Evolutionary conservation across 768 basidiomycete species (phyloP).

Genomic region (Agrocybe praecox): DNA sequence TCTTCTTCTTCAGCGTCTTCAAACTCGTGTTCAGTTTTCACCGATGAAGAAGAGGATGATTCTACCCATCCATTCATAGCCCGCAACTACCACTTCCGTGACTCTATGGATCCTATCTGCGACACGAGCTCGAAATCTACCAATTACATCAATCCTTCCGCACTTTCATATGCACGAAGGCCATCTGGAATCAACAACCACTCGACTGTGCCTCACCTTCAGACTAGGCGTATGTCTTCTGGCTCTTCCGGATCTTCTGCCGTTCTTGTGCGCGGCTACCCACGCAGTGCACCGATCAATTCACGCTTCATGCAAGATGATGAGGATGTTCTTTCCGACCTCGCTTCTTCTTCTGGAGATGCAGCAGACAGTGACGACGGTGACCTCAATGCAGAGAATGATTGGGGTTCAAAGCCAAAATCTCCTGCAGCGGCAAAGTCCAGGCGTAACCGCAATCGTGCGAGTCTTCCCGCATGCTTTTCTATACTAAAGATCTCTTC

Average conservation of each 20-base stretch:
- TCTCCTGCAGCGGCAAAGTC: slow-evolving; percentile 32
- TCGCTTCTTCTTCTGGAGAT: slow-evolving; percentile 41
- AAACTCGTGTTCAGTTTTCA: slow-evolving; percentile 64
- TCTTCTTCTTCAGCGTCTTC: slow-evolving; percentile 64
- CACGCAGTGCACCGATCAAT: slow-evolving; percentile 44
- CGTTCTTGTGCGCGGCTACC: slow-evolving; percentile 37
- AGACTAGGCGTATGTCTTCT: slow-evolving; percentile 54
- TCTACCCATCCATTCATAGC: slow-evolving; percentile 32
- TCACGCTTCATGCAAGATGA: slow-evolving; percentile 45
- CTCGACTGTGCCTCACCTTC: slow-evolving; percentile 58
- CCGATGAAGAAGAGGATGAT: slow-evolving; percentile 67
- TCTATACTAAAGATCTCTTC: slow-evolving; percentile 64
- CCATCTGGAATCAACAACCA: slow-evolving; percentile 74
- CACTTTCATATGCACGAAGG: slow-evolving; percentile 66
- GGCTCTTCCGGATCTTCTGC: slow-evolving; percentile 29
- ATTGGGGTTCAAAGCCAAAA: slow-evolving; percentile 25
- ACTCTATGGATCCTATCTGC: slow-evolving; percentile 39
- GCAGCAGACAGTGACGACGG: slow-evolving; percentile 32
- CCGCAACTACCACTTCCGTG: slow-evolving; percentile 34
- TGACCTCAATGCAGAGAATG: slow-evolving; percentile 26
- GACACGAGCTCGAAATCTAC: slow-evolving; percentile 48
- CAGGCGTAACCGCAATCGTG: slow-evolving; percentile 64
- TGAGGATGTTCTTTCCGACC: slow-evolving; percentile 45
- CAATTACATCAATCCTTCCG: slow-evolving; percentile 38
- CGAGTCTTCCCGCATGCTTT: slow-evolving; percentile 76